Evolutionary conservation across 2,329 filamentous ascomycete species (phyloP), one percentile per base, ranked within the genome.

Genomic region (Microsporum canis): DNA sequence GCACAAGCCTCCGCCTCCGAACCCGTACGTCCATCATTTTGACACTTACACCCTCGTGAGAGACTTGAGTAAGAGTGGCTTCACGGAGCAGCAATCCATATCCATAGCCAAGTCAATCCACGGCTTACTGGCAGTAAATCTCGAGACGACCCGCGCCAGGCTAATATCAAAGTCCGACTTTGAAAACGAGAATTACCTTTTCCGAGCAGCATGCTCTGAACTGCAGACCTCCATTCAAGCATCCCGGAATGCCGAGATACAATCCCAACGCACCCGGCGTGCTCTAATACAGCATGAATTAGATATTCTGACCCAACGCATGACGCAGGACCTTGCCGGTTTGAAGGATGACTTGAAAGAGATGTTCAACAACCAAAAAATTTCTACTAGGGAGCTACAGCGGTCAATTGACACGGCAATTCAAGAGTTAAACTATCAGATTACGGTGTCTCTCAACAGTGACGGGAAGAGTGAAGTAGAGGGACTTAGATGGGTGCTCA

Each of bases 341-440:
- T 78, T 97, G 62, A 94, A 89, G 68, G 92, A 99, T 71, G 89
- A 91, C 60, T 81, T 97, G n/a, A 90, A 91, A 71, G 92, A 90
- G 61, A 88, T 96, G 81, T 96, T 97, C 72, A 92, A 97, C 70
- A 92, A 99, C 71, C 84, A 95, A 49, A 94, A 92, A 72, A 95
- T 97, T 88, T 84, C 85, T 1, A 91, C 95, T 1, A 80, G 91
- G 60, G 88, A 92, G 73, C 89, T 96, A 72, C 91, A 96, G 75
- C 86, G 91, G 70, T 81, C 81, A 5, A 87, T 89, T 70, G 92
- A 97, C 71, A 88, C 88, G 58, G 86, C 86, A 81, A 91, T 96
- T 64, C 91, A 96, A 79, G 88, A 96, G 77, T 82, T 97, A 67
- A 95, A 92, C 75, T 96, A 97, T 76, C 94, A 95, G 72, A 97